Conservation (phyloP, 192 early-diverging fungal genomes). For the Coemansia reversa region DNA sequence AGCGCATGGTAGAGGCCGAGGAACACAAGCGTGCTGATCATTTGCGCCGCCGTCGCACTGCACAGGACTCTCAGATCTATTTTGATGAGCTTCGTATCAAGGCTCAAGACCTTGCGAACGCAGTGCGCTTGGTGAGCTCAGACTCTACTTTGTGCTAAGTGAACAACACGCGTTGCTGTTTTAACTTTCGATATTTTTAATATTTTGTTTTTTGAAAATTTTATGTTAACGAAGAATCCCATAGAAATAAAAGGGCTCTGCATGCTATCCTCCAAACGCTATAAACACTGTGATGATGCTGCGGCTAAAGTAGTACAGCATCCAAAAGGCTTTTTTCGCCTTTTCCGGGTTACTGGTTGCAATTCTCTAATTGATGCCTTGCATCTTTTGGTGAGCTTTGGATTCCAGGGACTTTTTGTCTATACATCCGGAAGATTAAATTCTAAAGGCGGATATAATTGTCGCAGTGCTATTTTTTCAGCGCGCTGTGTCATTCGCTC, state of each 20-base stretch:
- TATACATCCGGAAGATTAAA: no score
- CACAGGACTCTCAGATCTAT: slow-evolving; percentile 66
- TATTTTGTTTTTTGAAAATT: slow-evolving; percentile 7
- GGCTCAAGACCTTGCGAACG: slow-evolving; percentile 57
- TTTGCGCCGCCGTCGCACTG: slow-evolving; percentile 56
- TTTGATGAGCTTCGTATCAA: slow-evolving; percentile 63
- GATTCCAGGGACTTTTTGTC: neutral
- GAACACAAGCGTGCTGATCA: slow-evolving; percentile 64
- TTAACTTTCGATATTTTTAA: no score
- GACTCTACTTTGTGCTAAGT: slow-evolving; percentile 11
- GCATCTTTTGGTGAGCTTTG: slow-evolving; percentile 30
- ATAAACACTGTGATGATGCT: no score
- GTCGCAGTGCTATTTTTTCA: no score
- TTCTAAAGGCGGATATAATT: no score
- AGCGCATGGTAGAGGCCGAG: slow-evolving; percentile 71
- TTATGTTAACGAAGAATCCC: no score
- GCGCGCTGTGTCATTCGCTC: no score
- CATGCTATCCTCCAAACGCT: no score
- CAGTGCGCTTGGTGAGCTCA: slow-evolving; percentile 41
- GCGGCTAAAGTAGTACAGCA: no score
- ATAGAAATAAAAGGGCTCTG: no score
- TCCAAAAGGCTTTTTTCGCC: no score
- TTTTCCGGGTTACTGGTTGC: slow-evolving; percentile 40
- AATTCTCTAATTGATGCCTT: slow-evolving; percentile 61
- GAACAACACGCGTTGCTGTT: neutral